Conservation (phyloP, 495 filamentous ascomycete genomes). For the Penicillium longicatenatum region DNA sequence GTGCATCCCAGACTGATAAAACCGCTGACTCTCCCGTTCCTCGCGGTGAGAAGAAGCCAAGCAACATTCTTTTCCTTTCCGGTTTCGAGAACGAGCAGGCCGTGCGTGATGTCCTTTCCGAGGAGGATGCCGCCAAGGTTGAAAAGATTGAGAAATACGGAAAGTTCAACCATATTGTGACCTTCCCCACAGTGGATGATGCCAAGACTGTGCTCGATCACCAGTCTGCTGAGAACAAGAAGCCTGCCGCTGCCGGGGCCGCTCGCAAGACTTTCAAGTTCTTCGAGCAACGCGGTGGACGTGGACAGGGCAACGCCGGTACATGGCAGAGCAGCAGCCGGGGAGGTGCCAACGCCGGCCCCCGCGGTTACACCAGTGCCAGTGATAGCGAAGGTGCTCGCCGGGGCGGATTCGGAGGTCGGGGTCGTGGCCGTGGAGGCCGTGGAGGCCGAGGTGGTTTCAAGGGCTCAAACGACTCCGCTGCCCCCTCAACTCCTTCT, state of each 20-base stretch:
- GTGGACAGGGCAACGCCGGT: constrained; percentile 62
- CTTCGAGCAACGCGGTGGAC: constrained; percentile 66
- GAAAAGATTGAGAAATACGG: constrained; percentile 74
- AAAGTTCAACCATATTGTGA: constrained; percentile 71
- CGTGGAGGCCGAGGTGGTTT: constrained; percentile 56
- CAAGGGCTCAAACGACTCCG: constrained; percentile 48
- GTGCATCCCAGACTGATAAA: constrained; percentile 41
- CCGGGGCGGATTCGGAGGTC: constrained; percentile 66
- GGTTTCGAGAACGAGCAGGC: constrained; percentile 76
- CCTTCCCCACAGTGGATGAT: constrained; percentile 75
- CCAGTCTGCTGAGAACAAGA: constrained; percentile 73
- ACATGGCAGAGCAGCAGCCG: constrained; percentile 71
- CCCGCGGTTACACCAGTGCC: constrained; percentile 75
- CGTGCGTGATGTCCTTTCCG: constrained; percentile 72
- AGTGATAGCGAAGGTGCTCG: constrained; percentile 78
- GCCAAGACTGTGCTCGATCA: constrained; percentile 73
- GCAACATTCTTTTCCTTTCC: constrained; percentile 81
- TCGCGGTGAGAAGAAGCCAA: constrained; percentile 54
- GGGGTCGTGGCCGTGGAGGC: constrained; percentile 50
- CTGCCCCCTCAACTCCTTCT: constrained; percentile 53
- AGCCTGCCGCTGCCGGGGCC: constrained; percentile 60
- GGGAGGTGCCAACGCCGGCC: constrained; percentile 53
- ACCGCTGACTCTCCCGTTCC: constrained; percentile 39
- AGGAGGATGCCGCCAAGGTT: constrained; percentile 81
- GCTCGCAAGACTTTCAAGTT: constrained; percentile 76